Conservation (phyloP, 495 filamentous ascomycete species). For the Penicillium ucsense region DNA sequence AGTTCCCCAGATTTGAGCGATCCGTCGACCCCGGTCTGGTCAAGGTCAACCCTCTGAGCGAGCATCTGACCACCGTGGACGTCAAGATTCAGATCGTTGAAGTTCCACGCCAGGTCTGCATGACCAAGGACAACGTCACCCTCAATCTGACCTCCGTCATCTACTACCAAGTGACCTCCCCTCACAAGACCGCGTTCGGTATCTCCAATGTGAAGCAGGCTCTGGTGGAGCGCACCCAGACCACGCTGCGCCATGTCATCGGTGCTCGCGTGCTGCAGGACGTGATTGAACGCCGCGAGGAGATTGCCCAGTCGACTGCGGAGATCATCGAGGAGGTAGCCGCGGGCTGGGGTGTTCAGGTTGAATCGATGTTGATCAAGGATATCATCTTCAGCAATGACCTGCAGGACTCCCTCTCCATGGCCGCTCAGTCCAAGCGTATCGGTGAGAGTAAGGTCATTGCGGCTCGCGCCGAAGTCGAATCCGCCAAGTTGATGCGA, state of each 20-base stretch:
- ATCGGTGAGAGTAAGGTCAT: slow-evolving; percentile 99
- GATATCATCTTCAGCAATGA: slow-evolving; percentile 97
- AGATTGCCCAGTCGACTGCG: slow-evolving; percentile 85
- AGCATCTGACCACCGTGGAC: slow-evolving; percentile 83
- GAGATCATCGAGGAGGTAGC: slow-evolving; percentile 98
- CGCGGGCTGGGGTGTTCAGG: slow-evolving; percentile 85
- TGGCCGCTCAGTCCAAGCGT: slow-evolving; percentile 98
- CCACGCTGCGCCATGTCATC: slow-evolving; percentile 93
- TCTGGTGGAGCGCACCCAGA: slow-evolving; percentile 95
- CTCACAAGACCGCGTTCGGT: slow-evolving; percentile 96
- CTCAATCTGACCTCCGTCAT: slow-evolving; percentile 92
- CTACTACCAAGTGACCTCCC: slow-evolving; percentile 95
- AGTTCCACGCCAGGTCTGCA: slow-evolving; percentile 93
- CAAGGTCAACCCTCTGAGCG: slow-evolving; percentile 94
- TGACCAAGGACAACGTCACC: slow-evolving; percentile 99
- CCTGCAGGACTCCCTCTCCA: slow-evolving; percentile 93
- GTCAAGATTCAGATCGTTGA: slow-evolving; percentile 99
- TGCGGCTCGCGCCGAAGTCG: slow-evolving; percentile 91
- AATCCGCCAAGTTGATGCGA: slow-evolving; percentile 93
- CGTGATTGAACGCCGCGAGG: slow-evolving; percentile 97
- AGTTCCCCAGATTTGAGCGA: slow-evolving; percentile 58
- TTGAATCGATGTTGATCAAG: slow-evolving; percentile 99
- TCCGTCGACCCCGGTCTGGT: slow-evolving; percentile 95
- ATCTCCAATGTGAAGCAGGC: slow-evolving; percentile 91
- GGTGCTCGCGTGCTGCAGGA: slow-evolving; percentile 95